phyloP scores from a whole-genome alignment of 1,284 basidiomycete species.

The Boletus smithii region DNA sequence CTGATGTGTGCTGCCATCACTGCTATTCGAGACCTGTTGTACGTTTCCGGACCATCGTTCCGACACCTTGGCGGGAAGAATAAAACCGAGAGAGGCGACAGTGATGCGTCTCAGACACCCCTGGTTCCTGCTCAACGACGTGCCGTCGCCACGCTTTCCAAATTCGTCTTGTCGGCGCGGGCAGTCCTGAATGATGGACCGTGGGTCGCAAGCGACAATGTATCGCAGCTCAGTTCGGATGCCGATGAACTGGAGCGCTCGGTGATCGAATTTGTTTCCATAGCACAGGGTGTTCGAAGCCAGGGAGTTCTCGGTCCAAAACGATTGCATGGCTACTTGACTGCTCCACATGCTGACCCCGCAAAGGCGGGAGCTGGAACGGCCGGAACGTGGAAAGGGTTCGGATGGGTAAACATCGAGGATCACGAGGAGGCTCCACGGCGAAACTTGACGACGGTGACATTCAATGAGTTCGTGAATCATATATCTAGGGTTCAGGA shows the following conservation, averaged over 20 bases:
- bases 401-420: conserved; percentile 34
- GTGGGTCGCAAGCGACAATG: conserved; percentile 22
- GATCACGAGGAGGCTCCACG: conserved; percentile 33
- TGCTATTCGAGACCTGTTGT: conserved; percentile 34
- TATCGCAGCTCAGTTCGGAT: conserved; percentile 28
- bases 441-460: conserved; percentile 22
- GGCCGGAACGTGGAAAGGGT: conserved; percentile 33
- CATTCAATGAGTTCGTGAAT: conserved; percentile 26
- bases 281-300: conserved; percentile 29
- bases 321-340: conserved; percentile 27
- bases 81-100: conserved; percentile 16
- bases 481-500: conserved; percentile 19
- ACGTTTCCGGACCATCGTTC: conserved; percentile 34
- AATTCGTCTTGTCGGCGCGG: conserved; percentile 35
- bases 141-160: conserved; percentile 36
- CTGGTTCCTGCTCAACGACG: conserved; percentile 36
- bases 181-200: conserved; percentile 33
- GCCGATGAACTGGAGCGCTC: conserved; percentile 32
- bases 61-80: conserved; percentile 20
- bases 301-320: conserved; percentile 22
- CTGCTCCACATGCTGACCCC: conserved; percentile 18
- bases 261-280: conserved; percentile 29
- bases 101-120: conserved; percentile 34
- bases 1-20: conserved; percentile 27
- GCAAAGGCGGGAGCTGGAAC: conserved; percentile 29